phyloP scores from a whole-genome alignment of 768 basidiomycete species.

The Tylopilus sp. region DNA sequence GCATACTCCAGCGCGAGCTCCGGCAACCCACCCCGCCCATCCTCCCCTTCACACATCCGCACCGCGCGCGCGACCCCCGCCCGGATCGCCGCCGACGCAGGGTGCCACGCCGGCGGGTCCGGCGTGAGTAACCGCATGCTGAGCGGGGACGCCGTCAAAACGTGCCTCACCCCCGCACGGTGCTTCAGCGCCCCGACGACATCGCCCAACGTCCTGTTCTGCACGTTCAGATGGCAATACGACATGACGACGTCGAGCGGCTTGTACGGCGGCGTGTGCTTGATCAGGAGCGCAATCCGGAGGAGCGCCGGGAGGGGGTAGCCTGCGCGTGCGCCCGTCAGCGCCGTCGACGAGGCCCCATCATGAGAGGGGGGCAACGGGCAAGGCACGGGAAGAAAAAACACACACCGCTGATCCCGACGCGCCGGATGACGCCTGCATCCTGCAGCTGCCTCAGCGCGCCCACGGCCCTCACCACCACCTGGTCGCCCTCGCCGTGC shows the following conservation, averaged over 20 bases:
- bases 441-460: conserved; percentile 66
- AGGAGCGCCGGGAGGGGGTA: conserved; percentile 82
- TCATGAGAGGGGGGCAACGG: no score
- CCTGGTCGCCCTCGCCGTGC: conserved; percentile 58
- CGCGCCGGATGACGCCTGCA: conserved; percentile 65
- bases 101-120: conserved; percentile 68
- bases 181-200: conserved; percentile 55
- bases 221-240: conserved; percentile 77
- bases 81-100: conserved; percentile 54
- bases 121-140: conserved; percentile 77
- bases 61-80: conserved; percentile 41
- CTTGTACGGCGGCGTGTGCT: conserved; percentile 59
- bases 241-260: conserved; percentile 79
- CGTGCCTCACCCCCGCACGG: conserved; percentile 63
- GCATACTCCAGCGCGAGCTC: conserved; percentile 74
- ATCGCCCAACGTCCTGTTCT: conserved; percentile 57
- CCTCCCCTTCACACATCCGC: conserved; percentile 33
- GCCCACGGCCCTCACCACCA: conserved; percentile 61
- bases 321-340: conserved; percentile 37
- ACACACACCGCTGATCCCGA: conserved; percentile 74
- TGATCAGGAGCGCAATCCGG: conserved; percentile 72
- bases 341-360: background rate
- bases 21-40: conserved; percentile 42
- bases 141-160: conserved; percentile 78
- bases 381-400: background rate